phyloP scores from a whole-genome alignment of 495 filamentous ascomycete genomes.

The Talaromyces wortmannii region DNA sequence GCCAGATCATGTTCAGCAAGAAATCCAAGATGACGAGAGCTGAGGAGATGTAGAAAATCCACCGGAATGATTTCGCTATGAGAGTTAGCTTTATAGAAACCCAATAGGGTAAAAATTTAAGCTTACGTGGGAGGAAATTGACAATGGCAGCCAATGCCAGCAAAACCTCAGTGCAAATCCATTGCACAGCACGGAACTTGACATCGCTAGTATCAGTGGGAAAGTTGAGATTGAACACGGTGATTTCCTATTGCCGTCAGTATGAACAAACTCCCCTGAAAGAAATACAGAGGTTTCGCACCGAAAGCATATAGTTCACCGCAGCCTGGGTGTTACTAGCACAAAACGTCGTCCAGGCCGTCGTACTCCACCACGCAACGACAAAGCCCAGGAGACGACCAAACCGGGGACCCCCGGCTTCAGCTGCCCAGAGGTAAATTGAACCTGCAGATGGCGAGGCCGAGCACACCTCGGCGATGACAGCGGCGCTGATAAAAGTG shows the following conservation, averaged over 20 bases:
- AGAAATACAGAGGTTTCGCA: conserved; percentile 9
- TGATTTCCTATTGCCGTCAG: conserved; percentile 32
- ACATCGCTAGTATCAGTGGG: conserved; percentile 37
- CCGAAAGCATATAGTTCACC: conserved; percentile 48
- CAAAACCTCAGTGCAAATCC: conserved; percentile 44
- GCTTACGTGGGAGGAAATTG: conserved; percentile 39
- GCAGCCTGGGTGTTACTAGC: conserved; percentile 48
- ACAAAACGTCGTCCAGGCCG: conserved; percentile 52
- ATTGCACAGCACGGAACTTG: conserved; percentile 50
- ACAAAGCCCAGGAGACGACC: conserved; percentile 47
- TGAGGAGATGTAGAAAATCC: conserved; percentile 42
- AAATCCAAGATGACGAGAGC: conserved; percentile 46
- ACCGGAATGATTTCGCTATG: conserved; percentile 33
- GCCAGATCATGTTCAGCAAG: conserved; percentile 49
- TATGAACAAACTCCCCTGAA: neutral
- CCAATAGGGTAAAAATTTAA: too few species aligned
- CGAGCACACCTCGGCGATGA: conserved; percentile 50
- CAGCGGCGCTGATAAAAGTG: conserved; percentile 50
- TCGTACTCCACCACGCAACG: conserved; percentile 55
- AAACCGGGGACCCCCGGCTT: conserved; percentile 45
- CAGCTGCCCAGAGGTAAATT: conserved; percentile 52
- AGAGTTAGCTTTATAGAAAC: too few species aligned
- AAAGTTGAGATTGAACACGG: conserved; percentile 44
- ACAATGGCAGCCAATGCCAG: conserved; percentile 38
- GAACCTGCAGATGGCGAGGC: conserved; percentile 49